A percentile compares a stretch with the other conserved stretches of the same genome.
phyloP scores from a whole-genome alignment of 441 rosid species.

The Eugenia klotzschiana region DNA sequence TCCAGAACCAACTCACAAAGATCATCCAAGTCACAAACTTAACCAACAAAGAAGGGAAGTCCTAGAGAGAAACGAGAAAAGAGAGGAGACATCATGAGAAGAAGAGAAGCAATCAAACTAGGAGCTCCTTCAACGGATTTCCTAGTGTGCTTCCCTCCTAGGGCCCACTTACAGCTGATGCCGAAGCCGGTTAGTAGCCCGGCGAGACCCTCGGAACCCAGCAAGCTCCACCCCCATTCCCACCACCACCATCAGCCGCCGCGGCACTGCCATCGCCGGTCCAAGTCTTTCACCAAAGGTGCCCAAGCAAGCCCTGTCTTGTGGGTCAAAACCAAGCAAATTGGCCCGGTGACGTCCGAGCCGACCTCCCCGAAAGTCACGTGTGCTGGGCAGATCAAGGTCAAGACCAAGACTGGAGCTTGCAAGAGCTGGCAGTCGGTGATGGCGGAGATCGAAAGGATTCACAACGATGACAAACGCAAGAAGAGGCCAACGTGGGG shows the following conservation, averaged over 20 bases:
- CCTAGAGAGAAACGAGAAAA: background rate
- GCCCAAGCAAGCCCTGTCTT: constrained; percentile 44
- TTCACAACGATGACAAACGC: constrained; percentile 32
- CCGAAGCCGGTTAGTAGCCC: constrained; percentile 65
- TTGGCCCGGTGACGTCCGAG: constrained; percentile 38
- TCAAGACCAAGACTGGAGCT: constrained; percentile 31
- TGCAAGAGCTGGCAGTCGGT: constrained; percentile 81
- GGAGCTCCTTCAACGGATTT: constrained; percentile 61
- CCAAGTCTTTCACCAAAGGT: constrained; percentile 17
- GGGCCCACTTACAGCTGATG: constrained; percentile 50
- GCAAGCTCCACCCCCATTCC: constrained; percentile 24
- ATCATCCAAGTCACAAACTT: background rate
- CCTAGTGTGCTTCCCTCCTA: constrained; percentile 70
- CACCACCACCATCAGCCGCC: constrained; percentile 14
- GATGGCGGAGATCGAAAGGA: constrained; percentile 81
- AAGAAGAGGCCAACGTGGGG: constrained; percentile 35
- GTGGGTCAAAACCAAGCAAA: constrained; percentile 44
- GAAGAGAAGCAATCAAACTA: constrained; percentile 35
- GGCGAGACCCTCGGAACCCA: constrained; percentile 29
- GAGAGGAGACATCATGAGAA: constrained; percentile 29
- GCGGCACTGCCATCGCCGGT: constrained; percentile 16
- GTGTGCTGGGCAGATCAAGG: constrained; percentile 91
- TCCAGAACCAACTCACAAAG: background rate
- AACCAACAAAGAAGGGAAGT: background rate
- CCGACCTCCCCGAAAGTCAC: constrained; percentile 90